These are phyloP conservation scores for Hippophae gyantsensis DNA, from an alignment of 306 rosid genomes.

Conservation along the genomic window DNA sequence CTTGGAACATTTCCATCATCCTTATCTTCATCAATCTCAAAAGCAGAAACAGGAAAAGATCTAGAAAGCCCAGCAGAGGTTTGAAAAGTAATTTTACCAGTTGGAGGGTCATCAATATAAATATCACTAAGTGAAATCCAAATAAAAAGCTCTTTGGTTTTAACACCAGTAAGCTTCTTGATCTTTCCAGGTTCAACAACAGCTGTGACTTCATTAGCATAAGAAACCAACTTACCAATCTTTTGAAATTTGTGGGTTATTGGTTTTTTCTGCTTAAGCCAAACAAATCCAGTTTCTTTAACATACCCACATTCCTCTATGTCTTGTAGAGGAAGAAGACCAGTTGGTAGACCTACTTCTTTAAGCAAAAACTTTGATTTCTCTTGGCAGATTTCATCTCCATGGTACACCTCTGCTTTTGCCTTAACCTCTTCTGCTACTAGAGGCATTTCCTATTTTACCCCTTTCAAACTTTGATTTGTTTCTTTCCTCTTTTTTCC, in stretches of 20 bases:
- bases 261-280: constrained; percentile 73
- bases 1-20: constrained; percentile 15
- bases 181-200: constrained; percentile 43
- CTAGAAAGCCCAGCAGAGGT: constrained; percentile 50
- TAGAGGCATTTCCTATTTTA: constrained; percentile 31
- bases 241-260: constrained; percentile 64
- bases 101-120: constrained; percentile 56
- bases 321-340: constrained; percentile 65
- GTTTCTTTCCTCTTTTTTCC: background rate
- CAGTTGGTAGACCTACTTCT: constrained; percentile 61
- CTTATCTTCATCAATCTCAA: constrained; percentile 40
- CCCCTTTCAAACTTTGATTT: background rate
- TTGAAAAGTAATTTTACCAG: constrained; percentile 64
- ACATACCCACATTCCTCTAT: constrained; percentile 65
- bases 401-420: constrained; percentile 61
- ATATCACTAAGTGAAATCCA: constrained; percentile 69
- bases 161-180: constrained; percentile 72
- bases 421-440: constrained; percentile 38
- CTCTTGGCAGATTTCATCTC: constrained; percentile 50
- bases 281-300: constrained; percentile 60
- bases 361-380: constrained; percentile 45
- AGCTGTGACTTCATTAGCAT: constrained; percentile 67
- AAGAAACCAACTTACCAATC: constrained; percentile 53
- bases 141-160: constrained; percentile 70
- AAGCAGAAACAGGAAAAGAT: constrained; percentile 53